These are phyloP conservation scores for Entomortierella lignicola DNA, from an alignment of 192 early-diverging fungal genomes.

Conservation along the genomic window DNA sequence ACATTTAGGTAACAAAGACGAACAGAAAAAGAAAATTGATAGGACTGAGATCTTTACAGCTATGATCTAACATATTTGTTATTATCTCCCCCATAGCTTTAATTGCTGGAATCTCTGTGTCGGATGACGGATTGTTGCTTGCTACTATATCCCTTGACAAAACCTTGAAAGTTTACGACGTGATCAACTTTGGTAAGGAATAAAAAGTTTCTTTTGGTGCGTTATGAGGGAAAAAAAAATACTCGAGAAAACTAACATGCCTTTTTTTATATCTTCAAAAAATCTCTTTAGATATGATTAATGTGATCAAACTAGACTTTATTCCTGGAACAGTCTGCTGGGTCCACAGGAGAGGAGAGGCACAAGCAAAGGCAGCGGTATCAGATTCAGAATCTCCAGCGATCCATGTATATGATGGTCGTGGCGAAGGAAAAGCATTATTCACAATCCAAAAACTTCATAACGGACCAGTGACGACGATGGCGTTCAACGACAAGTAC, in stretches of 20 bases:
- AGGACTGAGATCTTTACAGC: not conserved
- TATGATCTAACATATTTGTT: not conserved
- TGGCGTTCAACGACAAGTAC: slow-evolving; percentile 84
- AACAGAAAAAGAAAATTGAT: too few relatives aligned
- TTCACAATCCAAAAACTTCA: slow-evolving; percentile 76
- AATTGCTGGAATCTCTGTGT: slow-evolving; percentile 68
- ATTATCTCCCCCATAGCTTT: slow-evolving; percentile 36
- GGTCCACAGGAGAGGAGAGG: slow-evolving; percentile 87
- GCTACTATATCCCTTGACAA: slow-evolving; percentile 88
- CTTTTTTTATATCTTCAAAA: too few relatives aligned
- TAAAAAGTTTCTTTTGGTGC: too few relatives aligned
- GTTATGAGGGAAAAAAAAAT: too few relatives aligned
- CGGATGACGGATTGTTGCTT: slow-evolving; percentile 82
- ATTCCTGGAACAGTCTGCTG: slow-evolving; percentile 85
- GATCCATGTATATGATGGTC: slow-evolving; percentile 89
- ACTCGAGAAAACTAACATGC: too few relatives aligned
- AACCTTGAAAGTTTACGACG: slow-evolving; percentile 93
- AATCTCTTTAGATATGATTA: slow-evolving; percentile 89
- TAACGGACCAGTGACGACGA: slow-evolving; percentile 76
- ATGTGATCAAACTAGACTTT: slow-evolving; percentile 86
- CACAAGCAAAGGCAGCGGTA: slow-evolving; percentile 84
- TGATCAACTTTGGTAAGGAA: slow-evolving; percentile 89
- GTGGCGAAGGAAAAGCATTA: slow-evolving; percentile 71
- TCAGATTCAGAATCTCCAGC: slow-evolving; percentile 77
- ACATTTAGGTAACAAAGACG: slow-evolving; percentile 72